Conservation (phyloP, 306 rosid species). For the Lathyrus sativus region DNA sequence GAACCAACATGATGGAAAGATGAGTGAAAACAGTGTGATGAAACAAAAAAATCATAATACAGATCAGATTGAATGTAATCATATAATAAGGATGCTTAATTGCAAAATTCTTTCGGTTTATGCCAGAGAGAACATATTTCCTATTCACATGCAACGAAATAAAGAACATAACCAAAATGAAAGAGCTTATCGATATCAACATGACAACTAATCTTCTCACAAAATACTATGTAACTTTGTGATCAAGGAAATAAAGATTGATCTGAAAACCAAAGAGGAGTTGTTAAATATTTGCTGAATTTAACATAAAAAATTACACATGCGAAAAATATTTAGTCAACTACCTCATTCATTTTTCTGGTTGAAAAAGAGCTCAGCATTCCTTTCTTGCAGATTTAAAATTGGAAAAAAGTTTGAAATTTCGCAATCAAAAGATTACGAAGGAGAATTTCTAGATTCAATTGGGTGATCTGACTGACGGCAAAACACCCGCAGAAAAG, state of each 20-base stretch:
- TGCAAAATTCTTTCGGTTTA: slow-evolving; percentile 8
- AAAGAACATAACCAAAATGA: not conserved
- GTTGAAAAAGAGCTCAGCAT: slow-evolving; percentile 31
- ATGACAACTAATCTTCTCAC: not conserved
- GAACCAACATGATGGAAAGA: slow-evolving; percentile 15
- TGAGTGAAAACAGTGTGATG: not conserved
- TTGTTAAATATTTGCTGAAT: not conserved
- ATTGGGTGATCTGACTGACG: not conserved
- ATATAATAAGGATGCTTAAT: slow-evolving; percentile 11
- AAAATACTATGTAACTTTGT: not conserved
- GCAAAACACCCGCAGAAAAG: slow-evolving; percentile 1
- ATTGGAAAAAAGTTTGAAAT: not conserved
- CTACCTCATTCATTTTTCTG: slow-evolving; percentile 39
- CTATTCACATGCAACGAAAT: slow-evolving; percentile 6
- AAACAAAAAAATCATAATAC: not conserved
- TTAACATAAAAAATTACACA: not conserved
- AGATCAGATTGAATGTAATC: slow-evolving; percentile 7
- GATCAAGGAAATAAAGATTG: not conserved
- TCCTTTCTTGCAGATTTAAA: slow-evolving; percentile 23
- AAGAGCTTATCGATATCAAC: slow-evolving; percentile 22
- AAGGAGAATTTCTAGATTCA: slow-evolving; percentile 22
- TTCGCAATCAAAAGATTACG: slow-evolving; percentile 8
- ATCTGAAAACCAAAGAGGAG: not conserved
- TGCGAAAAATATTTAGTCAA: not conserved
- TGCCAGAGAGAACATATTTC: not conserved